phyloP scores from a whole-genome alignment of 176 grass and related monocot genomes.

The Carex scoparia region DNA sequence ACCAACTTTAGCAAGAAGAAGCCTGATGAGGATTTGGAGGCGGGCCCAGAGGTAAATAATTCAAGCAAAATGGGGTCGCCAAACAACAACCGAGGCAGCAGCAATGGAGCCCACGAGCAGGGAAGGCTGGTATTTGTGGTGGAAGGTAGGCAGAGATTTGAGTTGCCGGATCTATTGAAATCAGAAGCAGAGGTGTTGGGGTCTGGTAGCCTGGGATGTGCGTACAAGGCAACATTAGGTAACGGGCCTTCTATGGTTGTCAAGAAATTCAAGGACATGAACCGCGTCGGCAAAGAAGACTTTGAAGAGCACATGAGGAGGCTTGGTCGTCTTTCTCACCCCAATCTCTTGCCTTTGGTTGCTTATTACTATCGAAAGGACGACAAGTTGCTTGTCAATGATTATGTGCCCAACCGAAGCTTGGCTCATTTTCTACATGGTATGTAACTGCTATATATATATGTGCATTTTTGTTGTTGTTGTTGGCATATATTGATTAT shows the following conservation, averaged over 20 bases:
- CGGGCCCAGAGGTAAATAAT: background rate
- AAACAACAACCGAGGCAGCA: background rate
- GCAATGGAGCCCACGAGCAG: constrained; percentile 39
- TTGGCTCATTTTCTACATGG: constrained; percentile 57
- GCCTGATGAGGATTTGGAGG: background rate
- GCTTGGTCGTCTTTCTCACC: constrained; percentile 67
- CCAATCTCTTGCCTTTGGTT: constrained; percentile 77
- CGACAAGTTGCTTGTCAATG: constrained; percentile 82
- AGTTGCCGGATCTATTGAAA: constrained; percentile 85
- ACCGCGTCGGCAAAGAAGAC: constrained; percentile 65
- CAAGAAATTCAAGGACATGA: constrained; percentile 97
- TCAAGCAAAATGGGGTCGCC: background rate
- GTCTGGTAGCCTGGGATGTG: constrained; percentile 52
- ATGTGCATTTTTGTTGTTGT: background rate
- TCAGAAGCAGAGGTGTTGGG: constrained; percentile 87
- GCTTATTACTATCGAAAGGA: constrained; percentile 95
- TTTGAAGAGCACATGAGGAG: constrained; percentile 98
- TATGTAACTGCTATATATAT: no score
- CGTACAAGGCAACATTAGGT: constrained; percentile 65
- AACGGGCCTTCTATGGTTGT: constrained; percentile 57
- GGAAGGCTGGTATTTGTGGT: constrained; percentile 64
- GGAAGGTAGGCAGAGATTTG: constrained; percentile 48
- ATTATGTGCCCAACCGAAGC: constrained; percentile 65
- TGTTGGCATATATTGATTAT: background rate
- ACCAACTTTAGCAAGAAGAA: background rate